Evolutionary conservation across 2,329 filamentous ascomycete species (phyloP).

Genomic region (Neonectria punicea): DNA sequence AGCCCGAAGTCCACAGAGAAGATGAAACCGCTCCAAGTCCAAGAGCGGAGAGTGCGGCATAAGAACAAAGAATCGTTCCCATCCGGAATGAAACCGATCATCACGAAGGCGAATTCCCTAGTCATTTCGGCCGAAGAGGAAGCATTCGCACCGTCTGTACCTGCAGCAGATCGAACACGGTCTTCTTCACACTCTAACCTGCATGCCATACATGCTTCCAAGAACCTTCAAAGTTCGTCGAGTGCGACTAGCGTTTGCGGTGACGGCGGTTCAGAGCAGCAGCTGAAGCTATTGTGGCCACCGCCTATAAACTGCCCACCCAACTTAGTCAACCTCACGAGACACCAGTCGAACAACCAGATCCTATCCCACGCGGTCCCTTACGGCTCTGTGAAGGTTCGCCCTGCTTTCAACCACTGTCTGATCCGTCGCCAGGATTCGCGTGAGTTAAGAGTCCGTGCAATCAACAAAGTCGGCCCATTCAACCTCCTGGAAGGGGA

Average conservation of each 20-base stretch:
- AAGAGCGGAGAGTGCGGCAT: constrained; percentile 2
- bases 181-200: background rate
- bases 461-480: constrained; percentile 33
- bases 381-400: constrained; percentile 39
- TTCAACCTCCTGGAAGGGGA: background rate
- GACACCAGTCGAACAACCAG: constrained; percentile 33
- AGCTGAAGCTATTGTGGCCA: constrained; percentile 1
- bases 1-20: constrained; percentile 13
- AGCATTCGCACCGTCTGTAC: background rate
- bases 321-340: constrained; percentile 18
- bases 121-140: background rate
- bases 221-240: background rate
- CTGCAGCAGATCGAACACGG: background rate
- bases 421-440: constrained; percentile 17
- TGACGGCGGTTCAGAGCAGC: background rate
- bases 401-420: constrained; percentile 37
- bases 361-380: constrained; percentile 26
- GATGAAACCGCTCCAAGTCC: background rate
- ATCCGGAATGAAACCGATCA: background rate
- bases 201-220: background rate
- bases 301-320: background rate
- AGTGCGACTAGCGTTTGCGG: background rate
- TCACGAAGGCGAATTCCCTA: background rate
- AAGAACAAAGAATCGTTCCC: constrained; percentile 17
- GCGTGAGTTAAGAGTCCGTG: background rate